A percentile compares a stretch with the other conserved stretches of the same genome.
These are phyloP conservation scores for Apiospora sp. DNA, from an alignment of 2,329 filamentous ascomycete species.

Conservation along the genomic window DNA sequence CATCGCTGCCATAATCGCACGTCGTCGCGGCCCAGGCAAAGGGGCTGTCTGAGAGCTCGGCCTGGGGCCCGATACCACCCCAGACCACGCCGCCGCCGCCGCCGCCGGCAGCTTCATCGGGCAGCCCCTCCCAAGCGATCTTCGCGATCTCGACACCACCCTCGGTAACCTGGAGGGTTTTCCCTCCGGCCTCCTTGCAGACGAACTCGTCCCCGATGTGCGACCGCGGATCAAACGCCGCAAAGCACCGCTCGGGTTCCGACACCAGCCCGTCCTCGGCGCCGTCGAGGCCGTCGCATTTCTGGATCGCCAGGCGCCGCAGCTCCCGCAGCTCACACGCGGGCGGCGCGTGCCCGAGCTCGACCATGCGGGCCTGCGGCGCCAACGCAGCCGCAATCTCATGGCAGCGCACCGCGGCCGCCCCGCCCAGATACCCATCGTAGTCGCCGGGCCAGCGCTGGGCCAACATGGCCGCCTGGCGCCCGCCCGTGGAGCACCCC, in stretches of 20 bases:
- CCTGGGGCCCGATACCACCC: not conserved
- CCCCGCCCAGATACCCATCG: slow-evolving; percentile 17
- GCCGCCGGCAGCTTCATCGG: not conserved
- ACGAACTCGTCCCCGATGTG: not conserved
- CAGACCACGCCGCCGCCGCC: not conserved
- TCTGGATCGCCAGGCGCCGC: not conserved
- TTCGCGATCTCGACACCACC: not conserved
- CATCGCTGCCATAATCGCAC: not conserved
- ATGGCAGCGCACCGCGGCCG: not conserved
- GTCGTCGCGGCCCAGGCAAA: not conserved
- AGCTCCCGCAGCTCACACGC: not conserved
- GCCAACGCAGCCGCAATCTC: not conserved
- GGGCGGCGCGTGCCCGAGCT: slow-evolving; percentile 13
- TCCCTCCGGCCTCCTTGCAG: not conserved
- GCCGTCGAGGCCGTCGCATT: not conserved
- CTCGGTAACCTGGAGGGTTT: not conserved
- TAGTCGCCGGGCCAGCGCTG: slow-evolving; percentile 21
- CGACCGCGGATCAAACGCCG: not conserved
- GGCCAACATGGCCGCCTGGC: slow-evolving; percentile 21
- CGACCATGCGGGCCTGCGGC: slow-evolving; percentile 7
- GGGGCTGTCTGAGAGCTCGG: not conserved
- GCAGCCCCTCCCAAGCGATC: not conserved
- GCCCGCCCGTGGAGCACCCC: slow-evolving; percentile 22
- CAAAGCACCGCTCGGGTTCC: slow-evolving; percentile 10
- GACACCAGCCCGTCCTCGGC: not conserved